Base-by-base conservation (phyloP, 257 asterid species). In the Cordia subcordata region DNA sequence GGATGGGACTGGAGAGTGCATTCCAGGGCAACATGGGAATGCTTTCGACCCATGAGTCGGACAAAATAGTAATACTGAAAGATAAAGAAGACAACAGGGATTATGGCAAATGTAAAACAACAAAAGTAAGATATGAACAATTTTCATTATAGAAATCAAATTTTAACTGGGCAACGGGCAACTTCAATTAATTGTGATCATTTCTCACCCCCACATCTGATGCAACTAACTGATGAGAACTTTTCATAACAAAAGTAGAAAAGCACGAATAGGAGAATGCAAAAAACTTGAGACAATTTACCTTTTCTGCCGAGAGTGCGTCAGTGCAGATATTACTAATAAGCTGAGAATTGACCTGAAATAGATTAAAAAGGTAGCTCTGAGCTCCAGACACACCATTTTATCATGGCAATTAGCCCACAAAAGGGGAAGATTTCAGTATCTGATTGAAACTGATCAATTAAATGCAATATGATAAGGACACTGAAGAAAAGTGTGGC, bases 291-390 rank as follows among this genome's bases (percentile, higher is more conserved):
- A n/a, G 53, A 53, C 85, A 16, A 57, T 67, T 67, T 64, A 86
- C 99, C 93, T 93, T 93, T 81, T 89, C 99, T 33, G 97, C 97
- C 1, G 99, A 93, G 58, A 93, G 94, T 40, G 99, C 97, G 79
- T 93, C 99, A 15, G 93, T 93, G 72, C 97, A 87, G 18, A 93
- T 84, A 74, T 93, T 93, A 86, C 99, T 93, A 63, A 93, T 93
- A 63, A 93, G 88, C 89, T 93, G 99, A 58, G 99, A 86, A 74
- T 93, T 93, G 58, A 93, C 97, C 96, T 92, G 84, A 62, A 81
- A 79, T 38, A 22, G 57, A 53, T n/a, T 63, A 55, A 90, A 62
- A 47, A 62, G 55, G 42, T 44, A 51, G 88, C 49, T 85, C 91
- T 50, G 91, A 85, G 75, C 82, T 87, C 71, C 94, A 87, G 6